Evolutionary conservation across 805 yeast genomes (phyloP), one percentile per base, ranked within the genome.

Genomic region (Yarrowia divulgata): DNA sequence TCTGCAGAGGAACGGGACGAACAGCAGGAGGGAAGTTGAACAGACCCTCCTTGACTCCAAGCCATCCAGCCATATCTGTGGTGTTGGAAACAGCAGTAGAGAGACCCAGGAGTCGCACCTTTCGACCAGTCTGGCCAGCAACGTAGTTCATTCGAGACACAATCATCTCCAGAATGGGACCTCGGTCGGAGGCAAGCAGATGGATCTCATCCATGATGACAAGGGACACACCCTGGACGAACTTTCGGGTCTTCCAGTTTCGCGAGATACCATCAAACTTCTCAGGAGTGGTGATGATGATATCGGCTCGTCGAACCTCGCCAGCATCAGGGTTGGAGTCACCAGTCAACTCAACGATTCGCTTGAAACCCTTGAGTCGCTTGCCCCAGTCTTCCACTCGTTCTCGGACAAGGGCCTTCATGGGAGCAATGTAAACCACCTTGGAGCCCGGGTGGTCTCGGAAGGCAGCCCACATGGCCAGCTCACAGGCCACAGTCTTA

Each of bases 391-490:
- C 96, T 72, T 87, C 90, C 18, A 91, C 94, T 75, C 96, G 82
- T 77, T 90, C 96, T 67, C 93, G 80, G 1, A 90, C 96, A 73
- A 90, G 83, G 0, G 96, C 96, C 74, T 91, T 90, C 96, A 90
- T 91, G 1, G 96, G 96, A 0, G 96, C 96, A 79, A 90, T 90
- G 75, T 91, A 90, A 8, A 90, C 94, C 34, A 91, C 84, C 73
- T 93, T 93, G 1, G 91, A 86, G 12, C 88, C 86, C 0, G 98
- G 97, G 70, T 84, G 87, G 58, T 90, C 89, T 57, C 84, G 86
- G 77, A 94, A 90, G 0, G 99, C 98, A 77, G 93, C 94, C 98
- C 98, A 95, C 16, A 95, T 91, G 0, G 98, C 98, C 69, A 95
- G 79, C 76, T 95, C 99, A 0, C 98, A 97, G 37, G 96, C 98